Conservation (phyloP, 495 filamentous ascomycete genomes). For the Lasiosphaeriaceae sp. region DNA sequence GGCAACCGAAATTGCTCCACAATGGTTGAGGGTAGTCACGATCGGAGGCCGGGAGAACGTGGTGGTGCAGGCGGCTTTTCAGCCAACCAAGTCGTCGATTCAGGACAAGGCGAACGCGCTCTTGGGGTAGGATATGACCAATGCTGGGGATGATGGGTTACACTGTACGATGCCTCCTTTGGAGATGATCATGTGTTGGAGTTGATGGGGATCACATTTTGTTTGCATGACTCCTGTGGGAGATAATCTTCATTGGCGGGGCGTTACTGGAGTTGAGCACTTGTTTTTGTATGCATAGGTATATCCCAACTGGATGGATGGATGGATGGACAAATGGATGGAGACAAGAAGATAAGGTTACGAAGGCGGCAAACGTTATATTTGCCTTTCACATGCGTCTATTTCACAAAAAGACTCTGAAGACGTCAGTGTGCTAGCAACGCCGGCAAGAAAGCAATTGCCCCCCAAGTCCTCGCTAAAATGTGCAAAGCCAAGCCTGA, state of each 20-base stretch:
- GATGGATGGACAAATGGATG: too few relatives aligned
- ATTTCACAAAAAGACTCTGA: background rate
- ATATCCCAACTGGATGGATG: background rate
- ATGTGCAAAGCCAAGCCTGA: background rate
- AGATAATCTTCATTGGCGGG: too few relatives aligned
- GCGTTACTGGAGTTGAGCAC: too few relatives aligned
- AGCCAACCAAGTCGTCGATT: conserved; percentile 40
- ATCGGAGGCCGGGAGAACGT: conserved; percentile 55
- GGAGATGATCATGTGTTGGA: too few relatives aligned
- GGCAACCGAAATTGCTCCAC: conserved; percentile 55
- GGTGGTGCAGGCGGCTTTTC: conserved; percentile 46
- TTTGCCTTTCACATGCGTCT: too few relatives aligned
- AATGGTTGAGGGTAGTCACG: conserved; percentile 57
- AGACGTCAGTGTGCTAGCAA: conserved; percentile 7
- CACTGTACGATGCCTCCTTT: background rate
- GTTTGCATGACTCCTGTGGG: too few relatives aligned
- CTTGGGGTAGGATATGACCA: conserved; percentile 19
- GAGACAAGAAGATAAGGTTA: too few relatives aligned
- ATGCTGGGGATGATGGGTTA: background rate
- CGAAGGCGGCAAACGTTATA: background rate
- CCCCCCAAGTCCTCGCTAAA: conserved; percentile 8
- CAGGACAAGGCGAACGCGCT: conserved; percentile 39
- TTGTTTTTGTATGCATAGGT: background rate
- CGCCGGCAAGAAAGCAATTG: conserved; percentile 3
- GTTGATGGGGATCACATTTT: too few relatives aligned